These are phyloP conservation scores for Beauveria pseudobassiana DNA, from an alignment of 2,329 filamentous ascomycete genomes.

Conservation along the genomic window DNA sequence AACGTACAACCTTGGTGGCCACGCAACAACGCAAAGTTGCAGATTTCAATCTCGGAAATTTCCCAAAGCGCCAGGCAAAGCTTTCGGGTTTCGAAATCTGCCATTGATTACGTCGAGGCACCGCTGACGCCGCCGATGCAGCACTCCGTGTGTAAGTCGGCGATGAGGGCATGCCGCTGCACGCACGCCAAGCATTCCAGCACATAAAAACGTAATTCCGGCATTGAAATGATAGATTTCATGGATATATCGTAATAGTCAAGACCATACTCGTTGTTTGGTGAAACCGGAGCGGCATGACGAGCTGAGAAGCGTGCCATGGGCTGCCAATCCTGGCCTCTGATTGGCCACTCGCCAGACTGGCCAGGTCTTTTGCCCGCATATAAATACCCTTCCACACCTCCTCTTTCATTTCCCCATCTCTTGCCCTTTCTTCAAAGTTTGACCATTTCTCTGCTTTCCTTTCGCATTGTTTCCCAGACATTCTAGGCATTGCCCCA, in stretches of 20 bases:
- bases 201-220: neutral
- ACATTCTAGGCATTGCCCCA: neutral
- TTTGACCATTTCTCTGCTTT: neutral
- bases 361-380: slow-evolving; percentile 4
- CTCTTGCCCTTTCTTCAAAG: neutral
- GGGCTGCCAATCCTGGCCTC: neutral
- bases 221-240: neutral
- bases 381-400: slow-evolving; percentile 10
- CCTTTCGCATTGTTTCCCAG: neutral
- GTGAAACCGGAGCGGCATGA: neutral
- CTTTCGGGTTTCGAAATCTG: neutral
- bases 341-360: slow-evolving; percentile 6
- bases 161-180: neutral
- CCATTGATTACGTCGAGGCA: neutral
- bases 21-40: neutral
- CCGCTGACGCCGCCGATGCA: neutral
- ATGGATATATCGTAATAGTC: neutral
- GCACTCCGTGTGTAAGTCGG: neutral
- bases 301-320: neutral
- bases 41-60: neutral
- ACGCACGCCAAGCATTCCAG: neutral
- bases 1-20: neutral
- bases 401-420: neutral
- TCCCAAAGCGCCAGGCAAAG: neutral
- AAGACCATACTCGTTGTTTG: neutral